phyloP scores from a whole-genome alignment of 164 flowering plant genomes.

The Dillenia turbinata region DNA sequence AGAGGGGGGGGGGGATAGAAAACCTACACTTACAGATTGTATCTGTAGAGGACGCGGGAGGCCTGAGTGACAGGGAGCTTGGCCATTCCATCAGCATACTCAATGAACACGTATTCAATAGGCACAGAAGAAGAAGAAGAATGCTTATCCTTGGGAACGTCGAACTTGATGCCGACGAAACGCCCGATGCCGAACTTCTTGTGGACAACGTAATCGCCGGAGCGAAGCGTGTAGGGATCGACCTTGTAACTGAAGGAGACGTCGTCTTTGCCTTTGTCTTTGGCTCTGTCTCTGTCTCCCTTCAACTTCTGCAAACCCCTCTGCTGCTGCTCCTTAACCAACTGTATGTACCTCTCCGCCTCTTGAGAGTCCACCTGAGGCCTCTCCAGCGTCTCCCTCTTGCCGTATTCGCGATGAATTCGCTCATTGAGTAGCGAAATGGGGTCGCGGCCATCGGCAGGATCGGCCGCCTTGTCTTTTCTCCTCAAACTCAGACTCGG shows the following conservation, averaged over 20 bases:
- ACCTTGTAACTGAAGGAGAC: conserved; percentile 58
- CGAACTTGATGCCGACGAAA: conserved; percentile 76
- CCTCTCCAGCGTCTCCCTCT: conserved; percentile 35
- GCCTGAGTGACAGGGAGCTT: conserved; percentile 91
- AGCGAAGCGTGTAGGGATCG: conserved; percentile 68
- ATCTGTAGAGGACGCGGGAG: conserved; percentile 79
- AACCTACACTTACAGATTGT: conserved; percentile 59
- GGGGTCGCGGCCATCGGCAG: conserved; percentile 27
- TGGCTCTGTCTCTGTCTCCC: conserved; percentile 28
- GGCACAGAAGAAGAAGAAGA: conserved; percentile 31
- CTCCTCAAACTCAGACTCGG: too few species aligned
- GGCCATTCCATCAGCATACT: conserved; percentile 97
- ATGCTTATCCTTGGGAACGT: conserved; percentile 33
- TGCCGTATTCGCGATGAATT: conserved; percentile 54
- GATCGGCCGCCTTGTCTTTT: conserved; percentile 3
- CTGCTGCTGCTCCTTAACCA: conserved; percentile 92
- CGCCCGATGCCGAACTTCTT: conserved; percentile 90
- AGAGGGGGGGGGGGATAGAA: neutral
- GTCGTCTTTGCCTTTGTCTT: conserved; percentile 9
- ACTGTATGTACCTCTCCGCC: conserved; percentile 72
- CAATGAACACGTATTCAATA: conserved; percentile 76
- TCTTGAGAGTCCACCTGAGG: conserved; percentile 55
- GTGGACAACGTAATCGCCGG: conserved; percentile 95
- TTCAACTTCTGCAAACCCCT: conserved; percentile 81
- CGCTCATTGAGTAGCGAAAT: conserved; percentile 61